phyloP scores from a whole-genome alignment of 2,329 filamentous ascomycete genomes.

The Sporothrix mexicana region DNA sequence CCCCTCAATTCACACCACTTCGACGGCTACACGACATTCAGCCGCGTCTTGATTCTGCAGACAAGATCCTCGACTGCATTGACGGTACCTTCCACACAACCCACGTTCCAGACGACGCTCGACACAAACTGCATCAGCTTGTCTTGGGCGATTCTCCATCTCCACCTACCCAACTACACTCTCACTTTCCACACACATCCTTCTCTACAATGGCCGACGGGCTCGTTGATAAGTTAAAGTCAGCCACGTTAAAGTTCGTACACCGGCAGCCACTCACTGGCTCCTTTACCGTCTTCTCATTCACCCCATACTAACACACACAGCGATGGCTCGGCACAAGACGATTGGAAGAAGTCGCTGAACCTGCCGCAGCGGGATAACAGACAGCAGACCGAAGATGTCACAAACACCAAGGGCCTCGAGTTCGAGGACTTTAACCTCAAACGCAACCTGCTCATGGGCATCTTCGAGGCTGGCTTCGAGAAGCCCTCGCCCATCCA shows the following conservation, averaged over 20 bases:
- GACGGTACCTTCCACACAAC: background rate
- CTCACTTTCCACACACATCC: conserved; percentile 25
- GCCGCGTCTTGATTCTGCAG: background rate
- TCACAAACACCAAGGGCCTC: conserved; percentile 94
- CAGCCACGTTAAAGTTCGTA: conserved; percentile 54
- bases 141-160: conserved; percentile 8
- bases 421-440: conserved; percentile 98
- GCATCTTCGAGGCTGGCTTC: conserved; percentile 98
- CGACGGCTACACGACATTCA: background rate
- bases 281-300: background rate
- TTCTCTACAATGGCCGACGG: conserved; percentile 51
- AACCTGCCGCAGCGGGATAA: conserved; percentile 76
- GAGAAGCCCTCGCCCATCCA: conserved; percentile 99
- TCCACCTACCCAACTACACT: background rate
- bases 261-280: background rate
- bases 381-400: conserved; percentile 82
- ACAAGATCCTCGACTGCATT: background rate
- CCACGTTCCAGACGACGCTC: background rate
- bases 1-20: background rate
- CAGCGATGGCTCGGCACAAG: conserved; percentile 57
- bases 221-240: conserved; percentile 60
- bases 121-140: background rate
- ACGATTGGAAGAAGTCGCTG: conserved; percentile 76
- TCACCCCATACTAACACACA: conserved; percentile 28
- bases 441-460: conserved; percentile 95